These are phyloP conservation scores for Parafenestella ontariensis DNA, from an alignment of 2,329 filamentous ascomycete species.

Conservation along the genomic window DNA sequence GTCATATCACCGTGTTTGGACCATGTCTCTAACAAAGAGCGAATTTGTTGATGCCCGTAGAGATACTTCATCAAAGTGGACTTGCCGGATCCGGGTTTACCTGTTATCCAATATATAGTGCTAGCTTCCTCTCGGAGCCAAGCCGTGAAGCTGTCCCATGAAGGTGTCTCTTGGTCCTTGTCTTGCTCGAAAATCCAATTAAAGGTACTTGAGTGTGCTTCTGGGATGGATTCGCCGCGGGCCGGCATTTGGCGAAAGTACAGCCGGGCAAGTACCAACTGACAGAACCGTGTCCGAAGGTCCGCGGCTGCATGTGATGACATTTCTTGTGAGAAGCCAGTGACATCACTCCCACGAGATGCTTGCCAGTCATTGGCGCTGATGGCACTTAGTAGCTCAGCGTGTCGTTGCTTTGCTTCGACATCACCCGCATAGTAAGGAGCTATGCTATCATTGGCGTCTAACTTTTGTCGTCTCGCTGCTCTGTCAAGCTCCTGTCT, in stretches of 20 bases:
- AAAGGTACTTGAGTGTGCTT: slow-evolving; percentile 9
- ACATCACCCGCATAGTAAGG: too few species aligned
- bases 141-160: slow-evolving; percentile 12
- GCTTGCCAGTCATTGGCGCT: not conserved
- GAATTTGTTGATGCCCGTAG: slow-evolving; percentile 1
- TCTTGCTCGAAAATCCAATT: slow-evolving; percentile 11
- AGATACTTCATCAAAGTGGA: slow-evolving; percentile 54
- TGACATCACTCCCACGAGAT: not conserved
- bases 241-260: slow-evolving; percentile 4
- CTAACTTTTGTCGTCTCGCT: too few species aligned
- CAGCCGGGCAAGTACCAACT: slow-evolving; percentile 1
- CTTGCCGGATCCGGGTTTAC: slow-evolving; percentile 58
- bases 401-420: not conserved
- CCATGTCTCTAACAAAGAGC: slow-evolving; percentile 38
- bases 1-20: slow-evolving; percentile 25
- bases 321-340: not conserved
- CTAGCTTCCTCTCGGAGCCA: slow-evolving; percentile 19
- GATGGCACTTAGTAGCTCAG: not conserved
- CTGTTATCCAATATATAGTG: slow-evolving; percentile 47
- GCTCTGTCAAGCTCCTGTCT: not conserved
- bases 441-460: too few species aligned
- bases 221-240: slow-evolving; percentile 10
- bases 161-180: not conserved
- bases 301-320: not conserved
- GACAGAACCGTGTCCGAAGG: not conserved